phyloP scores from a whole-genome alignment of 2,329 filamentous ascomycete species.

The Trichoderma harzianum region DNA sequence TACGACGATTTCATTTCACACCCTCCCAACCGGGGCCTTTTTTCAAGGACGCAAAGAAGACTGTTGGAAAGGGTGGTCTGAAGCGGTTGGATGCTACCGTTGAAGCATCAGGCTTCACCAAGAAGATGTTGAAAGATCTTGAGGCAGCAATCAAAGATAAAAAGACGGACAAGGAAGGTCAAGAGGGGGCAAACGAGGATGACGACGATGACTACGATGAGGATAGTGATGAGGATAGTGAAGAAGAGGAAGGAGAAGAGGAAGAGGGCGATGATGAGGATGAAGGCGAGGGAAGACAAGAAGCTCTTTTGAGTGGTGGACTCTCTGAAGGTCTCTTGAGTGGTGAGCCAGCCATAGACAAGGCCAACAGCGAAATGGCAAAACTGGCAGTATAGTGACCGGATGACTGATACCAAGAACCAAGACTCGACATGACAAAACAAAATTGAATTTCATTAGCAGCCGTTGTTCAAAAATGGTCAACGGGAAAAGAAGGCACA shows the following conservation, averaged over 20 bases:
- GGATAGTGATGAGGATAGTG: constrained; percentile 29
- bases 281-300: background rate
- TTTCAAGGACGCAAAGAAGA: constrained; percentile 79
- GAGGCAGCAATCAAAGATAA: constrained; percentile 86
- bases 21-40: constrained; percentile 79
- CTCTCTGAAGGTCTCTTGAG: background rate
- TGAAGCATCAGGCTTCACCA: constrained; percentile 91
- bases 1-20: constrained; percentile 82
- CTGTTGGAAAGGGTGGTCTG: constrained; percentile 60
- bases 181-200: constrained; percentile 27
- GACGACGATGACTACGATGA: constrained; percentile 31
- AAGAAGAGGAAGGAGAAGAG: constrained; percentile 25
- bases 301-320: background rate
- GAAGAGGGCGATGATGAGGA: constrained; percentile 19
- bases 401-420: background rate
- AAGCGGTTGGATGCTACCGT: constrained; percentile 81
- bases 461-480: background rate
- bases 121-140: constrained; percentile 93
- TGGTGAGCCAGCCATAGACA: constrained; percentile 7
- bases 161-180: constrained; percentile 46
- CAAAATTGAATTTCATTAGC: background rate
- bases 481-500: background rate
- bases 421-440: background rate
- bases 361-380: constrained; percentile 30
- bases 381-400: constrained; percentile 29